Base-by-base conservation (phyloP, 208 protist species). In the Wallacemonas sp. region DNA sequence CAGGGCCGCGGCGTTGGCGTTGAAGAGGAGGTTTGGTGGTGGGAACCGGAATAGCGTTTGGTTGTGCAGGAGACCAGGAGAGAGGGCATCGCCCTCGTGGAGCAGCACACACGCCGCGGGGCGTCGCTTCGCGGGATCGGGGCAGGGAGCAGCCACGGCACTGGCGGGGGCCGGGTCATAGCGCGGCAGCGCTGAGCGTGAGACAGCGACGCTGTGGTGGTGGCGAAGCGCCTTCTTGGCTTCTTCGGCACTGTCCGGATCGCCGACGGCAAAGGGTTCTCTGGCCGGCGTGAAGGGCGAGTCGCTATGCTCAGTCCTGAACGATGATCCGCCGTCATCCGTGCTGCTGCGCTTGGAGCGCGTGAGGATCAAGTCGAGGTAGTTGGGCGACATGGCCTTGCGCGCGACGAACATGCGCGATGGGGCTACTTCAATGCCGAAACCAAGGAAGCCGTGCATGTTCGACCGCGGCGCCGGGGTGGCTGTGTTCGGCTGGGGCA, bases 341-440 rank as follows among this genome's bases (percentile, higher is more conserved):
- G 14, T 6, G 17, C 33, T 27, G 23, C 57, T 23, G 57, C 41
- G 41, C 38, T 63, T 27, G 21, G 23, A 19, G 16, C 1, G 11
- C 9, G 12, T 36, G 36, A 27, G 58, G 16, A 66, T 12, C 14
- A 84, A 64, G 32, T 84, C 70, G 21, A 84, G 63, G 64, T 77
- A 80, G 46, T 77, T 70, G 8, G 72, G 58, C 1, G 61, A 64
- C 14, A 91, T 64, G 9, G 85, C 85, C 41, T 68, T 33, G 49
- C 81, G 81, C 1, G 85, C 81, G 21, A 85, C 68, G 27, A 58
- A 57, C 71, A 92, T 84, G 48, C 85, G 85, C 9, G 85, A 85
- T 4, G 85, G 85, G 14, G 74, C 74, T 24, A 92, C 5, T 70
- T 92, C 85, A 8, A 92, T 61, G 2, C 85, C 85, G 4, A 92